These are phyloP conservation scores for Gonapodya sp. DNA, from an alignment of 192 early-diverging fungal genomes.

Conservation along the genomic window DNA sequence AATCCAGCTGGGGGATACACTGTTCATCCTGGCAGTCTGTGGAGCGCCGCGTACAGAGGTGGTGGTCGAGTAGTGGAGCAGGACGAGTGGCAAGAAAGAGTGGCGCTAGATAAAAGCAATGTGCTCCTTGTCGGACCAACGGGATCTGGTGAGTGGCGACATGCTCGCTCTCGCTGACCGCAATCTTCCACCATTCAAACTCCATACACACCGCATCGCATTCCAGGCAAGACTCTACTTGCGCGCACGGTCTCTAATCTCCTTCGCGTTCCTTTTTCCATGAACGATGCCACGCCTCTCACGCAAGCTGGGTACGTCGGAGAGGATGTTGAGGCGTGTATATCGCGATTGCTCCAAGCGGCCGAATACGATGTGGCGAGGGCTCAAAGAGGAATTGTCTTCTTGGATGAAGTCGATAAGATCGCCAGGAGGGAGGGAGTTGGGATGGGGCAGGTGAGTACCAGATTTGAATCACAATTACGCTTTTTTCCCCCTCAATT, in stretches of 20 bases:
- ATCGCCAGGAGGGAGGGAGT: constrained; percentile 56
- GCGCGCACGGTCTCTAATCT: constrained; percentile 74
- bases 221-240: constrained; percentile 60
- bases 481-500: no score
- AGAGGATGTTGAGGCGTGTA: constrained; percentile 81
- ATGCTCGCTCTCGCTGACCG: neutral
- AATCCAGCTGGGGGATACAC: neutral
- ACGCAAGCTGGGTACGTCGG: constrained; percentile 88
- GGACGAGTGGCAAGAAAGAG: constrained; percentile 11
- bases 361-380: constrained; percentile 78
- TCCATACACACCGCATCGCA: neutral
- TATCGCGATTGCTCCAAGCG: constrained; percentile 70
- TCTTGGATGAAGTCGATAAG: constrained; percentile 92
- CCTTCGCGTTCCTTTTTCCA: constrained; percentile 77
- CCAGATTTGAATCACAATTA: no score
- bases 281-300: constrained; percentile 84
- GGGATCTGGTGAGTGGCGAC: constrained; percentile 51
- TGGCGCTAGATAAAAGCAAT: constrained; percentile 79
- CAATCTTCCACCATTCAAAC: neutral
- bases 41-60: neutral
- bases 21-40: neutral
- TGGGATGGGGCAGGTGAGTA: neutral
- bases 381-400: constrained; percentile 78
- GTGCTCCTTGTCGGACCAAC: constrained; percentile 78
- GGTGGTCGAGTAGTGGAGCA: neutral